Base-by-base conservation (phyloP, 805 yeast species). In the Spathaspora boniae region DNA sequence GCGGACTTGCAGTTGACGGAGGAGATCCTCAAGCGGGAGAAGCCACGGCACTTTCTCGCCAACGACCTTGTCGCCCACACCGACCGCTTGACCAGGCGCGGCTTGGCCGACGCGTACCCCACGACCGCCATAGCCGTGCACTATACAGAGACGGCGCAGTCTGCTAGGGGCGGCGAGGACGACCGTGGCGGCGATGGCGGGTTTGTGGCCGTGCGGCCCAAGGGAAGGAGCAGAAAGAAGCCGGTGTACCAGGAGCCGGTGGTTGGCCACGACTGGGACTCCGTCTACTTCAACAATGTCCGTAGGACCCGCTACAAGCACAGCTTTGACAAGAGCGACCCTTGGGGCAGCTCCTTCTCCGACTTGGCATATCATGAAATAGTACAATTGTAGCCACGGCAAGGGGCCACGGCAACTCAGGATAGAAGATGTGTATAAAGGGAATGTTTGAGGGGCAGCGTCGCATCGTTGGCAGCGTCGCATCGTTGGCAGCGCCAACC, bases 1-100 rank as follows among this genome's bases (percentile, higher is more conserved):
- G 91, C 89, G 0, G 86, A 87, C 1, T 55, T 81, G 26, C 63
- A 54, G 12, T 47, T 78, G 12, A 73, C 81, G 1, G 70, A 76
- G 26, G n/a, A 17, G 1, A 42, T 78, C 1, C 33, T 77, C 9
- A 27, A 28, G 2, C 16, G 38, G 0, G 53, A 59, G 16, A 18
- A 50, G 22, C 77, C 82, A 2, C 35, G 27, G n/a, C 48, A 56
- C 23, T 42, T 74, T 29, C 52, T 80, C 14, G 79, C 78, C 5
- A 80, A 80, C 46, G 67, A 79, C 47, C 40, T 77, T 3, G 48
- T 68, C 0, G 63, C 65, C 5, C 82, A 79, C 43, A 76, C 80
- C 1, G 80, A 76, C 36, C 59, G 82, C 34, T 56, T 73, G 22
- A 60, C 76, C 3, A 63, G 62, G 34, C 32, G 38, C 6, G 70